These are phyloP conservation scores for Eucalyptus microcorys DNA, from an alignment of 345 rosid genomes.

Conservation along the genomic window DNA sequence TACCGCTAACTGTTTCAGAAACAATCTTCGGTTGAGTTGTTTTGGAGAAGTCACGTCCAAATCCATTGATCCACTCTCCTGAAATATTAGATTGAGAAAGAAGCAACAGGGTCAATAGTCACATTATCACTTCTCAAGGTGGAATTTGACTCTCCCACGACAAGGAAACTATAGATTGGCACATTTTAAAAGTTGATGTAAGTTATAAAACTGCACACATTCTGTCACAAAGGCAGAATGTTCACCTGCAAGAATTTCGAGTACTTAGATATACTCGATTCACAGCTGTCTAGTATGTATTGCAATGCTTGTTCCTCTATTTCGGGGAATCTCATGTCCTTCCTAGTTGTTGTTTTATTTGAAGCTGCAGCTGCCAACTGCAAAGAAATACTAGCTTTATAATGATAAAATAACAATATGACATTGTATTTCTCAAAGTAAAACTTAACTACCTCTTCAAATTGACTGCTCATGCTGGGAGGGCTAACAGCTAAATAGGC, in stretches of 20 bases:
- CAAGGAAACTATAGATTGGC: neutral
- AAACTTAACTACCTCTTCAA: constrained; percentile 58
- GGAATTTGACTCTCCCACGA: neutral
- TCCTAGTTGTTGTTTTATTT: constrained; percentile 40
- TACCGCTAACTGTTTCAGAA: constrained; percentile 90
- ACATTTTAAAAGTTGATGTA: neutral
- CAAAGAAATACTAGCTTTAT: neutral
- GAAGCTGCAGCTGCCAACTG: constrained; percentile 97
- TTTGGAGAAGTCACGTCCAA: constrained; percentile 92
- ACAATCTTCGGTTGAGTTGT: constrained; percentile 72
- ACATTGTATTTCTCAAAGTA: neutral
- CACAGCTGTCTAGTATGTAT: constrained; percentile 67
- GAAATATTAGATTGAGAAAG: neutral
- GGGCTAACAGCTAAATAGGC: constrained; percentile 86
- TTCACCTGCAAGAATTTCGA: constrained; percentile 75
- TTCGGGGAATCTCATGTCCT: constrained; percentile 51
- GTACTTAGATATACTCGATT: constrained; percentile 84
- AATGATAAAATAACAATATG: neutral
- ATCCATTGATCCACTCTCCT: constrained; percentile 96
- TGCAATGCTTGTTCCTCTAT: constrained; percentile 74
- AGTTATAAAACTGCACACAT: neutral
- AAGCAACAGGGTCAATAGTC: neutral
- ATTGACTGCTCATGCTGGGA: constrained; percentile 60
- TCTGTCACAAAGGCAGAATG: neutral
- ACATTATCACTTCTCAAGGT: neutral